phyloP scores from a whole-genome alignment of 139 green algal species.

The Haematococcus sp. region DNA sequence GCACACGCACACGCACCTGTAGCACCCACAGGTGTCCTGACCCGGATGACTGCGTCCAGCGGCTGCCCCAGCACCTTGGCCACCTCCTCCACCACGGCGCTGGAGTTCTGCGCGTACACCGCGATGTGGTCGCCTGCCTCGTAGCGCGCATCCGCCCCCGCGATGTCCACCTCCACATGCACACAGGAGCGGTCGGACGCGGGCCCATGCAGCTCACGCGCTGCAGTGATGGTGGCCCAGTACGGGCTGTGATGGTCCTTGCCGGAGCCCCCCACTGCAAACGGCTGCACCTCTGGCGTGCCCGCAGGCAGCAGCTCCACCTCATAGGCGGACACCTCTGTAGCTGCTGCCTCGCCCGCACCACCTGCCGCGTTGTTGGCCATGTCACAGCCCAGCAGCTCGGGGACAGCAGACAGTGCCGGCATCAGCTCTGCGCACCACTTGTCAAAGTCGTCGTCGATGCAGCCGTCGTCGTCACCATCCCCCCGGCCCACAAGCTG shows the following conservation, averaged over 20 bases:
- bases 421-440: constrained; percentile 71
- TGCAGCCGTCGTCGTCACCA: constrained; percentile 88
- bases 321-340: constrained; percentile 43
- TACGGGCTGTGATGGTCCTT: constrained; percentile 52
- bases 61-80: constrained; percentile 60
- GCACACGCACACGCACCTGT: not conserved
- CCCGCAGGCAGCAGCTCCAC: constrained; percentile 44
- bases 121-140: constrained; percentile 82
- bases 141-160: not conserved
- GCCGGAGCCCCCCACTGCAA: constrained; percentile 25
- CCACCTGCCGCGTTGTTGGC: constrained; percentile 14
- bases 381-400: constrained; percentile 36
- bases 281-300: constrained; percentile 18
- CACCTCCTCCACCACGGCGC: constrained; percentile 60
- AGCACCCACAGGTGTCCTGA: constrained; percentile 31
- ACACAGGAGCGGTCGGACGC: constrained; percentile 83
- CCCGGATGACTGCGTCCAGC: constrained; percentile 52
- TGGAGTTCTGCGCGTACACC: constrained; percentile 78
- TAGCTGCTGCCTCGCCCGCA: not conserved
- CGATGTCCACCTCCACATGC: constrained; percentile 90
- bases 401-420: constrained; percentile 48
- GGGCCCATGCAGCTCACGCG: constrained; percentile 81
- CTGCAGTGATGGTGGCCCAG: constrained; percentile 47
- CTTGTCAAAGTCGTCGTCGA: constrained; percentile 93
- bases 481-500: constrained; percentile 65